Conservation (phyloP, 495 filamentous ascomycete species). For the Podospora sp. region DNA sequence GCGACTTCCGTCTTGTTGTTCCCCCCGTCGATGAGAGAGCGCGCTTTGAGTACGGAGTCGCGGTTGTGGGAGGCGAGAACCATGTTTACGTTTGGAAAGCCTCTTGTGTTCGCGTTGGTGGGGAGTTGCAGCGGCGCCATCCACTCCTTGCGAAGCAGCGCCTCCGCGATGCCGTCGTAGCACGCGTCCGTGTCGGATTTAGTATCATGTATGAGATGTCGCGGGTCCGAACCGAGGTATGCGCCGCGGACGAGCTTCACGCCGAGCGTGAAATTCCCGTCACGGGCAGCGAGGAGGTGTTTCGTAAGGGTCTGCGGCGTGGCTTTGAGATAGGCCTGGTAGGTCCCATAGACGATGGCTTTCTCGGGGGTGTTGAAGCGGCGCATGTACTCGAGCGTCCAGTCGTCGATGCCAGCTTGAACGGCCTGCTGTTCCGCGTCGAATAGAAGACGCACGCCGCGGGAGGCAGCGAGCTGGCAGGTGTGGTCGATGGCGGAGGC, state of each 20-base stretch:
- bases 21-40: constrained; percentile 42
- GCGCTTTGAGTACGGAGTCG: constrained; percentile 74
- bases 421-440: constrained; percentile 86
- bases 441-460: constrained; percentile 76
- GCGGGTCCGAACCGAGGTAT: constrained; percentile 80
- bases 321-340: constrained; percentile 80
- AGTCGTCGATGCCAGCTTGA: constrained; percentile 82
- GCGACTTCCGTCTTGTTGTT: constrained; percentile 61
- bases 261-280: constrained; percentile 76
- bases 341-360: constrained; percentile 66
- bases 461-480: constrained; percentile 72
- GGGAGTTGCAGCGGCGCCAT: constrained; percentile 47
- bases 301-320: constrained; percentile 63
- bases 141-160: constrained; percentile 48
- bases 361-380: constrained; percentile 65
- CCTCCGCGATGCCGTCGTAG: constrained; percentile 44
- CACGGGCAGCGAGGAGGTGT: constrained; percentile 66
- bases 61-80: constrained; percentile 92
- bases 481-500: constrained; percentile 70
- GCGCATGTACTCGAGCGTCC: constrained; percentile 78
- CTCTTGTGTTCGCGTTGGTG: constrained; percentile 23
- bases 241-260: constrained; percentile 93
- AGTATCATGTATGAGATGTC: constrained; percentile 73
- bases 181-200: constrained; percentile 73
- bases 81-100: constrained; percentile 67